Evolutionary conservation across 768 basidiomycete genomes (phyloP).

Genomic region (Boletellus ananas): DNA sequence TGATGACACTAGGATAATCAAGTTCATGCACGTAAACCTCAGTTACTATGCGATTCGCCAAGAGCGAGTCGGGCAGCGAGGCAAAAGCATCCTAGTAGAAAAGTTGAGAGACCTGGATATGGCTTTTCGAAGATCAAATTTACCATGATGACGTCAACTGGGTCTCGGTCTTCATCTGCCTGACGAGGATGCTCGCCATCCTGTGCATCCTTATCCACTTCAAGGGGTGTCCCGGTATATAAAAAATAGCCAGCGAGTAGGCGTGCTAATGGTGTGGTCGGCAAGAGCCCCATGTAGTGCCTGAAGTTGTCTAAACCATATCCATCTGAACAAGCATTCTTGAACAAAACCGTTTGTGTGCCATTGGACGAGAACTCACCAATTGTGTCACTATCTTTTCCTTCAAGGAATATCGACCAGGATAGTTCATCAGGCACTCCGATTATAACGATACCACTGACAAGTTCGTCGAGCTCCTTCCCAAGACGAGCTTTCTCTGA

Average conservation of each 20-base stretch:
- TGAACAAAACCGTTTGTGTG: neutral
- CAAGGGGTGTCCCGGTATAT: slow-evolving; percentile 49
- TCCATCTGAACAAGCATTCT: slow-evolving; percentile 40
- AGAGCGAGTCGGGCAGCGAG: slow-evolving; percentile 48
- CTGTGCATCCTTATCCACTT: slow-evolving; percentile 33
- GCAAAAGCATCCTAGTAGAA: slow-evolving; percentile 51
- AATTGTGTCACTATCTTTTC: slow-evolving; percentile 60
- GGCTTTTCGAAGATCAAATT: slow-evolving; percentile 17
- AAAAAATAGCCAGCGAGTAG: slow-evolving; percentile 66
- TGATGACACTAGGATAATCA: slow-evolving; percentile 73
- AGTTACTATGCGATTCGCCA: slow-evolving; percentile 63
- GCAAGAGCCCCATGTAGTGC: slow-evolving; percentile 64
- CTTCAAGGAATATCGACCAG: slow-evolving; percentile 78
- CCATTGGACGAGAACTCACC: slow-evolving; percentile 43
- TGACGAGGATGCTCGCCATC: slow-evolving; percentile 12
- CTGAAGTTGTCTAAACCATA: slow-evolving; percentile 57
- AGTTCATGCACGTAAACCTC: slow-evolving; percentile 62
- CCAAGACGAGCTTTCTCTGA: slow-evolving; percentile 45
- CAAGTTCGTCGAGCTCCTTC: slow-evolving; percentile 66
- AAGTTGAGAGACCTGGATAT: slow-evolving; percentile 2
- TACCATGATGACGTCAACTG: slow-evolving; percentile 62
- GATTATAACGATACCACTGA: slow-evolving; percentile 73
- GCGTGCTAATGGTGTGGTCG: slow-evolving; percentile 49
- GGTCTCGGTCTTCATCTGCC: slow-evolving; percentile 41
- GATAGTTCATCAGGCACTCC: slow-evolving; percentile 74